Conservation (phyloP, 768 basidiomycete species). For the Tulasnella sp. region DNA sequence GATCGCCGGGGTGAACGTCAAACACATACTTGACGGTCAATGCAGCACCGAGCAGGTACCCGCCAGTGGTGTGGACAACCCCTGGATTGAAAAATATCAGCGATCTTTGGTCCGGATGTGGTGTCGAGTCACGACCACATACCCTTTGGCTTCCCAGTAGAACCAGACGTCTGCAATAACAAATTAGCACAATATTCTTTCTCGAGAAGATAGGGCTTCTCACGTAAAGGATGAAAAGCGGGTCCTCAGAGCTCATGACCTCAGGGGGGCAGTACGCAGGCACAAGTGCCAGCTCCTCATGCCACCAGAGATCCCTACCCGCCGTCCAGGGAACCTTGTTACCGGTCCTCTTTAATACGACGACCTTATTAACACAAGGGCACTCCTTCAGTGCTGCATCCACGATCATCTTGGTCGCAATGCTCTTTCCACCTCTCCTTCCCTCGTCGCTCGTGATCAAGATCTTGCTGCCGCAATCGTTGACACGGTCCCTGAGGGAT, state of each 20-base stretch:
- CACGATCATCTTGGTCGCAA: conserved; percentile 89
- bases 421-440: conserved; percentile 82
- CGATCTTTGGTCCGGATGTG: conserved; percentile 51
- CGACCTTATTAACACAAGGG: conserved; percentile 77
- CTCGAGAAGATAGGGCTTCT: conserved; percentile 27
- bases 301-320: conserved; percentile 93
- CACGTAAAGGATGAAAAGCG: conserved; percentile 96
- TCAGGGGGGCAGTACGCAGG: conserved; percentile 81
- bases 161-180: conserved; percentile 67
- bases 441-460: conserved; percentile 95
- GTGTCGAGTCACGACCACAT: background rate
- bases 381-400: conserved; percentile 81
- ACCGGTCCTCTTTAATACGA: conserved; percentile 84
- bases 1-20: conserved; percentile 92
- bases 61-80: conserved; percentile 30
- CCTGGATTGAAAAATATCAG: conserved; percentile 33
- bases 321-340: conserved; percentile 66
- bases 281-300: conserved; percentile 79
- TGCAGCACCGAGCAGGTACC: conserved; percentile 82
- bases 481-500: conserved; percentile 81
- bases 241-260: conserved; percentile 86
- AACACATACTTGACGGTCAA: conserved; percentile 96
- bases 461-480: conserved; percentile 82
- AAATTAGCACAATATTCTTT: background rate
- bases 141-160: conserved; percentile 93